Percentiles rank a stretch among this genome's conserved stretches.
Evolutionary conservation across 176 grass and related monocot species (phyloP).

Genomic region (Oryza brachyantha): DNA sequence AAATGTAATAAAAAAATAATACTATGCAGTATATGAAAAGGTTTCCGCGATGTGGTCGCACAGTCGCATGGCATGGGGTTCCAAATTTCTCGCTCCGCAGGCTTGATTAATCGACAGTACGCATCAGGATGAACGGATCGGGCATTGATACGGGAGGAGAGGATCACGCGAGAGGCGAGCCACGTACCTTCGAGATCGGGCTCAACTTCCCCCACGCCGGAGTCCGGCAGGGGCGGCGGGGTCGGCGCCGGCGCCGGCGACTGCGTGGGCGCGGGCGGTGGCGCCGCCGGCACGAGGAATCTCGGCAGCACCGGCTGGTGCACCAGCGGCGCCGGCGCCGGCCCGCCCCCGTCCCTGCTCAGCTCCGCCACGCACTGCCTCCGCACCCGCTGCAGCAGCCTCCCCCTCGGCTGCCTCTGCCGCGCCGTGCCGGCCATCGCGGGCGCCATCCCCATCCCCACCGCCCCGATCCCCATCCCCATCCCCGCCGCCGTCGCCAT

Average conservation of each 20-base stretch:
- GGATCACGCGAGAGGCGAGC: not conserved
- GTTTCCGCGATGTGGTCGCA: not conserved
- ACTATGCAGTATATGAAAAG: not conserved
- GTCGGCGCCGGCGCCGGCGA: not conserved
- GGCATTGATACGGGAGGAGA: not conserved
- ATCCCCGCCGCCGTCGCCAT: not conserved
- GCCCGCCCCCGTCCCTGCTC: slow-evolving; percentile 27
- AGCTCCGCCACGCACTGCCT: slow-evolving; percentile 47
- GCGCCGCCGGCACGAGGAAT: slow-evolving; percentile 29
- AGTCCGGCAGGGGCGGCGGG: slow-evolving; percentile 25
- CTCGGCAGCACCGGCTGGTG: not conserved
- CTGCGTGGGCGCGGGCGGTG: not conserved
- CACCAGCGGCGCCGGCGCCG: slow-evolving; percentile 22
- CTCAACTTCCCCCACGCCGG: slow-evolving; percentile 7
- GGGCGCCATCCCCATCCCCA: slow-evolving; percentile 25
- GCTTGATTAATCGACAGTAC: not conserved
- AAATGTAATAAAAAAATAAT: not conserved
- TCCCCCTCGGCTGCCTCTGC: too few species aligned
- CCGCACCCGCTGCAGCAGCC: not conserved
- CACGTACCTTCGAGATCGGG: slow-evolving; percentile 28
- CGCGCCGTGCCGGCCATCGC: not conserved
- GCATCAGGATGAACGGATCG: not conserved
- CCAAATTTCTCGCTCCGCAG: not conserved
- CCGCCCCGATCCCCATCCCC: slow-evolving; percentile 22
- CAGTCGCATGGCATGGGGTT: not conserved